Conservation (phyloP, 1,284 basidiomycete species). For the Puccinia hordei region DNA sequence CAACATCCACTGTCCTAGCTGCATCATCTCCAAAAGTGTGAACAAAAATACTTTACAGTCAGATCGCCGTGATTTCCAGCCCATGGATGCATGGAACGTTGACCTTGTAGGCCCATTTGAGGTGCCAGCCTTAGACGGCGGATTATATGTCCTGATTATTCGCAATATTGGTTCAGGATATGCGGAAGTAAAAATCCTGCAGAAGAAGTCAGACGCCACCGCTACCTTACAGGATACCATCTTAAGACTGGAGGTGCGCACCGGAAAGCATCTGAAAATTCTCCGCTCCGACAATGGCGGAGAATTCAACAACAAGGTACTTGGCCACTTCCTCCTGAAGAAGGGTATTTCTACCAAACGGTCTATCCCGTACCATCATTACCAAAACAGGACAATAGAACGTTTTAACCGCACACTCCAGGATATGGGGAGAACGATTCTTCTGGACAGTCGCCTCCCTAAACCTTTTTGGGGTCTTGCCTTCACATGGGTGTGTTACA, state of each 20-base stretch:
- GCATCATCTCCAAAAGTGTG: too few relatives aligned
- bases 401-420: too few relatives aligned
- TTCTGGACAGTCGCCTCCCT: not conserved
- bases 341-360: too few relatives aligned
- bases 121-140: not conserved
- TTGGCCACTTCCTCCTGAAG: too few relatives aligned
- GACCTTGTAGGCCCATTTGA: slow-evolving; percentile 14
- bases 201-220: not conserved
- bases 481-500: not conserved
- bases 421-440: not conserved
- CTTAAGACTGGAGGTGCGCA: not conserved
- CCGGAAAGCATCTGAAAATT: too few relatives aligned
- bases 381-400: too few relatives aligned
- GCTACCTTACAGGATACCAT: too few relatives aligned
- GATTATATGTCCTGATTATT: not conserved
- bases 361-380: too few relatives aligned
- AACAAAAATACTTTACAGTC: too few relatives aligned
- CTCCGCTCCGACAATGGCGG: too few relatives aligned
- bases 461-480: not conserved
- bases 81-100: not conserved
- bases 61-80: too few relatives aligned
- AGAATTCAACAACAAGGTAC: too few relatives aligned
- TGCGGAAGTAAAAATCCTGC: not conserved
- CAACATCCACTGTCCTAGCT: not conserved
- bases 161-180: not conserved